Base-by-base conservation (phyloP, 2,329 filamentous ascomycete genomes). In the Fusarium floridanum region DNA sequence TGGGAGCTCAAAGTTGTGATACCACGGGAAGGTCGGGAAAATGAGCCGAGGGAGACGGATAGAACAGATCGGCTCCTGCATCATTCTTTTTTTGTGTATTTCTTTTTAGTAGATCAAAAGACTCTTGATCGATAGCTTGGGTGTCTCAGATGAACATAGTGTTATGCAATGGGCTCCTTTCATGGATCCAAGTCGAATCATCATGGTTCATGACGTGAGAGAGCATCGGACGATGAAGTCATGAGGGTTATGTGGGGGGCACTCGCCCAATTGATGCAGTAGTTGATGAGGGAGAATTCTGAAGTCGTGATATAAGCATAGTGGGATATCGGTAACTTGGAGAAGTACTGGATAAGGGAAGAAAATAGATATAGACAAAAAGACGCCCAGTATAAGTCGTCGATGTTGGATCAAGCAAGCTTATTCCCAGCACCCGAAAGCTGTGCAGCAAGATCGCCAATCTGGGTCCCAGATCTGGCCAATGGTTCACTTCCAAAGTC, bases 1-100 rank as follows among this genome's bases (percentile, higher is more conserved):
- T 64, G 16, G 60, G 60, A 53, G 59, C 56, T 72, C 55, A 50
- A 62, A 12, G 48, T 61, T 69, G 39, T 67, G 70, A 73, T 76
- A 76, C 73, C 73, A 76, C 16, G 45, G 45, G 48, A 70, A 70
- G 27, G 60, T 53, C 17, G 27, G 24, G 45, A 53, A 39, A 22
- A 37, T 12, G 22, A 53, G 32, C 11, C 45, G 41, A 61, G 7
- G 27, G 29, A 27, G 32, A 17, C 32, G 32, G 16, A 50, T 39
- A 53, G 61, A 39, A 34, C 17, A 29, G 20, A 24, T 29, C 29
- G 59, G 39, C 41, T 61, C 29, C 10, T 37, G 29, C 32, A 7
- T 50, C n/a, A 53, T 32, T 59, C 14, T 71, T 65, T 27, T 56
- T 45, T 11, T 37, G 24, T 43, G 29, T 43, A 45, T 16, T 55